phyloP scores from a whole-genome alignment of 768 basidiomycete genomes.

The Naematelia aurantialba region DNA sequence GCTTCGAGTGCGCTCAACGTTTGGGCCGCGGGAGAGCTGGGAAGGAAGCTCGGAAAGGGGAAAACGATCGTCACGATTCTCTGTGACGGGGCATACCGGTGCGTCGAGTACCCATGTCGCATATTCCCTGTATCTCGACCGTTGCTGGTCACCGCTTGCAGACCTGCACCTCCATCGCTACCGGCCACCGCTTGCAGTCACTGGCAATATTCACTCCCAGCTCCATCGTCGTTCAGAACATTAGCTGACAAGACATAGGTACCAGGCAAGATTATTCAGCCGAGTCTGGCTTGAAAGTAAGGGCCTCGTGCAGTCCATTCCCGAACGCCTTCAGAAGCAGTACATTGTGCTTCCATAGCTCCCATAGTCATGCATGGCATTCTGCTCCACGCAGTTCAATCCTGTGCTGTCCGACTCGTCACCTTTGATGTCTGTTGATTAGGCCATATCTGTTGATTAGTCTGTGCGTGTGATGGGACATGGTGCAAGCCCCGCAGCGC shows the following conservation, averaged over 20 bases:
- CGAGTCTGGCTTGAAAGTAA: constrained; percentile 85
- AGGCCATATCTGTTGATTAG: too few relatives aligned
- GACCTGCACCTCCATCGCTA: not conserved
- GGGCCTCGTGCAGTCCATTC: constrained; percentile 71
- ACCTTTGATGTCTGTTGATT: too few relatives aligned
- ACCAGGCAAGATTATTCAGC: constrained; percentile 59
- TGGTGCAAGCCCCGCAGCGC: too few relatives aligned
- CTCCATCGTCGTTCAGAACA: not conserved
- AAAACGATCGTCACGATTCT: constrained; percentile 76
- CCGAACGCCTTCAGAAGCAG: constrained; percentile 69
- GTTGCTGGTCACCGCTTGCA: not conserved
- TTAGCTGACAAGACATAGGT: not conserved
- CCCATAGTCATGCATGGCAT: constrained; percentile 1
- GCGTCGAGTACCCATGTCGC: constrained; percentile 16
- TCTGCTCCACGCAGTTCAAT: too few relatives aligned
- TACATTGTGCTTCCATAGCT: constrained; percentile 68
- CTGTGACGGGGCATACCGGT: constrained; percentile 94
- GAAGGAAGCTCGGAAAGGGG: constrained; percentile 79
- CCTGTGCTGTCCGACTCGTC: too few relatives aligned
- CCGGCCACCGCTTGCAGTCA: too few relatives aligned
- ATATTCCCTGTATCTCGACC: not conserved
- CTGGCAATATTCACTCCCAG: not conserved
- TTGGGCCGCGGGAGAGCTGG: constrained; percentile 85
- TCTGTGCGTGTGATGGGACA: too few relatives aligned
- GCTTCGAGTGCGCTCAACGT: constrained; percentile 93